Base-by-base conservation (phyloP, 1,284 basidiomycete genomes). In the Anthracocystis walkeri region DNA sequence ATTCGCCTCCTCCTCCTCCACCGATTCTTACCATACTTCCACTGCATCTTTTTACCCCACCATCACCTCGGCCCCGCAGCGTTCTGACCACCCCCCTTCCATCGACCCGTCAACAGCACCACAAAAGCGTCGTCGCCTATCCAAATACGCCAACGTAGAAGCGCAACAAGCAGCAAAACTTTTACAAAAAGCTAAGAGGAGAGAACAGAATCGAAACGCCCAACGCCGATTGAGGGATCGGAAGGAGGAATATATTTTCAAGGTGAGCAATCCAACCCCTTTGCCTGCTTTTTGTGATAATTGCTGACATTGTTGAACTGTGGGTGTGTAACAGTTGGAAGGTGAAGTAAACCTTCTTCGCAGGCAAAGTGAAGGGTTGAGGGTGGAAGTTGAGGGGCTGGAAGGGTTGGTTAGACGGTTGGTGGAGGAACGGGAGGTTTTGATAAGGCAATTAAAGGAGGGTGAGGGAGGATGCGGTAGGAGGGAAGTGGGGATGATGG, bases 181-280 rank as follows among this genome's bases (percentile, higher is more conserved):
- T 23, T 14, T 64, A 21, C 65, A 76, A 35, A 69, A 68, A 41
- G 61, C 54, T 2, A 61, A 65, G 21, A 31, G 74, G 2, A 41
- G 69, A 3, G 69, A 76, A 18, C 74, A 76, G 51, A 68, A 72
- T 31, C 66, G 72, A 4, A 56, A 69, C 40, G 71, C 71, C 2
- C 71, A 74, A 25, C 41, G 71, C 7, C 33, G 71, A 4, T 21
- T 74, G 14, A 52, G 71, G 6, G 71, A 69, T 38, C 54, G 71
- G 3, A 69, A 74, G 41, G 71, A 69, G 29, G 65, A 74, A 29
- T 62, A 69, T 21, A 59, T 74, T 25, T 74, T 74, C 62, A 68
- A 68, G 54, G 44, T 45, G 7, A 25, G 44, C 29, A n/a, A n/a
- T 29, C 29, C 5, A 29, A 29, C 4, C 4, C 29, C 29, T 29